Percentiles rank a stretch among this genome's conserved stretches.
Conservation (phyloP, 345 rosid genomes). For the Nasturtium officinale region DNA sequence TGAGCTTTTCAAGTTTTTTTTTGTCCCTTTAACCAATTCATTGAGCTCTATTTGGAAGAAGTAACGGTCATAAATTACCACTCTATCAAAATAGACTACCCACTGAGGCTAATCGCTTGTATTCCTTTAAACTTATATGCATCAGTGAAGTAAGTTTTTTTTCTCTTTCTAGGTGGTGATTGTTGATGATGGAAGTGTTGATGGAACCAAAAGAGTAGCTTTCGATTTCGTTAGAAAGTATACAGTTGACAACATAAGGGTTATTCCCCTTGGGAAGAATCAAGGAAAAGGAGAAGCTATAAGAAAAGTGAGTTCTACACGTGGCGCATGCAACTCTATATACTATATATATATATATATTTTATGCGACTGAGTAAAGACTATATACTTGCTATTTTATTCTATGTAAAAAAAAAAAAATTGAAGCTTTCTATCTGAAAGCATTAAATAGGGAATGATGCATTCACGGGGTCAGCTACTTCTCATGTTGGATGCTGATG, state of each 20-base stretch:
- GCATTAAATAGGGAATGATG: constrained; percentile 99
- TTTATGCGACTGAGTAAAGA: constrained; percentile 22
- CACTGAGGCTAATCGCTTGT: background rate
- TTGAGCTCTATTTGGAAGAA: background rate
- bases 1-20: background rate
- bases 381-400: constrained; percentile 5
- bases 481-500: constrained; percentile 99
- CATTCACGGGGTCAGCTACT: constrained; percentile 97
- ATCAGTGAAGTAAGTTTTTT: background rate
- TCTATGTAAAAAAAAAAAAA: constrained; percentile 40
- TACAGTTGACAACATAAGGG: constrained; percentile 75
- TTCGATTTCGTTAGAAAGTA: constrained; percentile 73
- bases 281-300: constrained; percentile 99
- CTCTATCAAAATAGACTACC: background rate
- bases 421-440: constrained; percentile 73
- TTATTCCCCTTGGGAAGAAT: constrained; percentile 87
- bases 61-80: background rate
- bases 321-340: background rate
- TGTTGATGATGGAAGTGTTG: constrained; percentile 94
- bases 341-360: background rate
- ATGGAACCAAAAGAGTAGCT: constrained; percentile 84
- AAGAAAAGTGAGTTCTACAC: constrained; percentile 80
- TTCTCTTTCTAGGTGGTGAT: constrained; percentile 65
- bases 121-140: background rate
- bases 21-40: background rate